A percentile compares a stretch with the other conserved stretches of the same genome.
Evolutionary conservation across 306 rosid species (phyloP).

Genomic region (Gillenia trifoliata): DNA sequence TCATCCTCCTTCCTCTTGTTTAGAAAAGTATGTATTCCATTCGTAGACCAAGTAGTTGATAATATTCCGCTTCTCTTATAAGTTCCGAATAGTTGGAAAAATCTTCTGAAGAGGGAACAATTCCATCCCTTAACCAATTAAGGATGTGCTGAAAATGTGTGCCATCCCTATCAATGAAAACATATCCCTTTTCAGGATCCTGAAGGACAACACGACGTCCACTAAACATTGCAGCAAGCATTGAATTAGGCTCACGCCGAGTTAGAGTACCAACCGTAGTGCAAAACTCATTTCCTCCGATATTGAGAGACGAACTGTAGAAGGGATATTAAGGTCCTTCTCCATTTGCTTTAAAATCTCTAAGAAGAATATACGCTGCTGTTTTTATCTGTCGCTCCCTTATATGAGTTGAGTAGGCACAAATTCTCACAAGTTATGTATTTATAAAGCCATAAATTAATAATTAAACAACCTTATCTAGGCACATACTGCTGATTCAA

Average conservation of each 20-base stretch:
- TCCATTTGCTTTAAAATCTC: background rate
- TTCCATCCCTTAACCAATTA: conserved; percentile 82
- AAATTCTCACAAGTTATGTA: background rate
- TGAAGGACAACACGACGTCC: conserved; percentile 40
- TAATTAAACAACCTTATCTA: no score
- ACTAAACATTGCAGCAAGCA: conserved; percentile 64
- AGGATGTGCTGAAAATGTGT: conserved; percentile 75
- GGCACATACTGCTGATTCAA: background rate
- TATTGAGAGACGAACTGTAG: conserved; percentile 60
- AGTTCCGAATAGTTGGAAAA: conserved; percentile 48
- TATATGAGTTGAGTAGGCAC: background rate
- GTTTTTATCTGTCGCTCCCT: conserved; percentile 12
- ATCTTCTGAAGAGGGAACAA: conserved; percentile 58
- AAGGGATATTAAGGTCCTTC: conserved; percentile 6
- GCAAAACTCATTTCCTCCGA: conserved; percentile 74
- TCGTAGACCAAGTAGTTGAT: conserved; percentile 66
- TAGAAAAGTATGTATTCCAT: conserved; percentile 42
- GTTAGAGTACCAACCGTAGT: conserved; percentile 71
- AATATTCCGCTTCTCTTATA: conserved; percentile 77
- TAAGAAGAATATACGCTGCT: conserved; percentile 47
- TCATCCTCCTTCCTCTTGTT: conserved; percentile 59
- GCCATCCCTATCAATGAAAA: conserved; percentile 80
- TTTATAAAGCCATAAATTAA: no score
- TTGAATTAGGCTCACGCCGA: conserved; percentile 75
- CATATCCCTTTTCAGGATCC: conserved; percentile 42